A percentile compares a stretch with the other conserved stretches of the same genome.
These are phyloP conservation scores for Cucumis variabilis DNA, from an alignment of 331 rosid genomes.

Conservation along the genomic window DNA sequence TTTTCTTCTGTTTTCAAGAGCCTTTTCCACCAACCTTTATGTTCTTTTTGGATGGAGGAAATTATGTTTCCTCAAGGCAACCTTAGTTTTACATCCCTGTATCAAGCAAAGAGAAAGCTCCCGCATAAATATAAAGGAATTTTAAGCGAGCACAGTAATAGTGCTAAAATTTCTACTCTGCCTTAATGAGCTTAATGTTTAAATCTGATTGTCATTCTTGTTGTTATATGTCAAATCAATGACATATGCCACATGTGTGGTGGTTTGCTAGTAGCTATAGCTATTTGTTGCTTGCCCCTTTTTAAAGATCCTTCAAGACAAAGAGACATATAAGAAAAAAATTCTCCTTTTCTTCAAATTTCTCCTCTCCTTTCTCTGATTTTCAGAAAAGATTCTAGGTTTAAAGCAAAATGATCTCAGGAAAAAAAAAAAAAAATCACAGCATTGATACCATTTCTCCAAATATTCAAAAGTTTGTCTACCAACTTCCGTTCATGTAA, in stretches of 20 bases:
- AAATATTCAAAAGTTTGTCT: not conserved
- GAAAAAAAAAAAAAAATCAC: not conserved
- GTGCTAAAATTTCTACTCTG: not conserved
- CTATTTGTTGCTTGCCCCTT: not conserved
- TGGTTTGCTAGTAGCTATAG: not conserved
- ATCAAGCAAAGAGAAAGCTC: conserved; percentile 32
- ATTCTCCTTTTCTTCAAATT: not conserved
- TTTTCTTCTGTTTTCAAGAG: conserved; percentile 59
- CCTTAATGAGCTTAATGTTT: not conserved
- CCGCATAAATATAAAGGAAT: not conserved
- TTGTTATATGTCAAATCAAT: not conserved
- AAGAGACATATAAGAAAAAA: not conserved
- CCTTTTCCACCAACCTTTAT: conserved; percentile 91
- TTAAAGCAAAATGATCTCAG: not conserved
- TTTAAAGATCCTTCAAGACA: not conserved
- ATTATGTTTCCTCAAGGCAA: conserved; percentile 77
- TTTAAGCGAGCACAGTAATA: too few species aligned
- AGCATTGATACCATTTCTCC: not conserved
- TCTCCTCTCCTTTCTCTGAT: not conserved
- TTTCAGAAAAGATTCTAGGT: not conserved
- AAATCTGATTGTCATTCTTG: not conserved
- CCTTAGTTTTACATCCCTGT: conserved; percentile 74
- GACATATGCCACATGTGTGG: not conserved
- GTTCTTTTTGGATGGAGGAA: conserved; percentile 76
- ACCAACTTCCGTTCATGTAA: too few species aligned